phyloP scores from a whole-genome alignment of 2,329 filamentous ascomycete genomes.

The Cadophora malorum region DNA sequence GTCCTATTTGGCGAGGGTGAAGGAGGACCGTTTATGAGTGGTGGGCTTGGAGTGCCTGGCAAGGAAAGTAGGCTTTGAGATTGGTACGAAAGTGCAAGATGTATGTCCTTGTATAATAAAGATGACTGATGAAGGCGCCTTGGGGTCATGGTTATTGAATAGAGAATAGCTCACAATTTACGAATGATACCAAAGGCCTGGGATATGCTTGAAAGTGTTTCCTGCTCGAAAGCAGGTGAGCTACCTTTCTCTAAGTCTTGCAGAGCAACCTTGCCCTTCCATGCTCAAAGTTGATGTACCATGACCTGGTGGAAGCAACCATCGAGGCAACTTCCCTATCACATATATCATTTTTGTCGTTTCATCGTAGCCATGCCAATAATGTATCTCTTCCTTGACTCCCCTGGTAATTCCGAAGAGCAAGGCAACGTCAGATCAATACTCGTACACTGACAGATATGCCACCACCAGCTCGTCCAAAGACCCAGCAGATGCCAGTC shows the following conservation, averaged over 20 bases:
- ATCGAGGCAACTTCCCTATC: background rate
- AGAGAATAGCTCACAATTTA: background rate
- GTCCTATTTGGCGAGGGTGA: slow-evolving; percentile 38
- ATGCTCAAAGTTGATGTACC: background rate
- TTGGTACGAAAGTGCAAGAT: background rate
- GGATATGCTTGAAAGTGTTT: background rate
- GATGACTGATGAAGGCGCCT: slow-evolving; percentile 7
- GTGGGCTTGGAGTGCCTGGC: slow-evolving; percentile 33
- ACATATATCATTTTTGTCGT: background rate
- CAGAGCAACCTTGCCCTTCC: background rate
- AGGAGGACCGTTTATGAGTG: slow-evolving; percentile 42
- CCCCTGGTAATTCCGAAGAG: background rate
- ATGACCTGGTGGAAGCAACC: background rate
- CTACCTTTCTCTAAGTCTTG: slow-evolving; percentile 4
- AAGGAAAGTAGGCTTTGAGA: slow-evolving; percentile 39
- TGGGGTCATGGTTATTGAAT: background rate
- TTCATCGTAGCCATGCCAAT: background rate
- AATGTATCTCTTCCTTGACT: background rate
- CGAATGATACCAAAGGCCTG: background rate
- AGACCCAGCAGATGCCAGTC: background rate
- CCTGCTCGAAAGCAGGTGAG: background rate
- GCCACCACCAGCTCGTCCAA: too few relatives aligned
- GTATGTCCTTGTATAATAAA: background rate
- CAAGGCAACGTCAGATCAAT: background rate
- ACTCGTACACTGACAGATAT: background rate